A percentile compares a stretch with the other conserved stretches of the same genome.
phyloP scores from a whole-genome alignment of 148 eudicot species.

The Dianthus caryophyllus region DNA sequence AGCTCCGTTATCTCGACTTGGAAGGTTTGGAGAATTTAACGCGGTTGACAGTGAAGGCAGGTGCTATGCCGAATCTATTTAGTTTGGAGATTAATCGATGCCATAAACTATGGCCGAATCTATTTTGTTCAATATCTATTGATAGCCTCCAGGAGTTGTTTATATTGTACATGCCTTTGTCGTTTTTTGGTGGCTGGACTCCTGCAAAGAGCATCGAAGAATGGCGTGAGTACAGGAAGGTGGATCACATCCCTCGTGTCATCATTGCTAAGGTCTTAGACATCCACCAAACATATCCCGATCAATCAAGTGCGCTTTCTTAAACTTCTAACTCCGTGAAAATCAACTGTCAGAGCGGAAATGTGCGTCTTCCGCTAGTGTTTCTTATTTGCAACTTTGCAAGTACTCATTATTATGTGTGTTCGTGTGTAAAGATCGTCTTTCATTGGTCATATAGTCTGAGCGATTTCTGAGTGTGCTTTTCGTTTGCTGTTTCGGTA shows the following conservation, averaged over 20 bases:
- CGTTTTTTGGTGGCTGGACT: conserved; percentile 3
- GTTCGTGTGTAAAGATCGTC: background rate
- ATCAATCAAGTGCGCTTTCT: background rate
- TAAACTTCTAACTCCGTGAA: background rate
- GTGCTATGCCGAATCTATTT: conserved; percentile 13
- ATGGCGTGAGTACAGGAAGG: conserved; percentile 14
- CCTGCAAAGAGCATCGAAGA: background rate
- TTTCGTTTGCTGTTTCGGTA: background rate
- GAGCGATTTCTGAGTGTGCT: background rate
- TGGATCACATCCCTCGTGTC: conserved; percentile 10
- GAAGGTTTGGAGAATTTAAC: conserved; percentile 7
- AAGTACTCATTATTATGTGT: background rate
- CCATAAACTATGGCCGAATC: conserved; percentile 15
- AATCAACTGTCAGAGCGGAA: too few relatives aligned
- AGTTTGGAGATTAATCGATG: conserved; percentile 19
- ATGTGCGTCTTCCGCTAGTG: too few relatives aligned
- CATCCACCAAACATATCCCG: background rate
- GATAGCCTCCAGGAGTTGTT: conserved; percentile 10
- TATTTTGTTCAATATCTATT: conserved; percentile 9
- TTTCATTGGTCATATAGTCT: background rate
- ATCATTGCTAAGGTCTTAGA: conserved; percentile 17
- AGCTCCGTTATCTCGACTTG: conserved; percentile 18
- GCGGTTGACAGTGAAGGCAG: conserved; percentile 6
- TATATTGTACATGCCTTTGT: conserved; percentile 16
- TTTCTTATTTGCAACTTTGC: background rate